Conservation (phyloP, 2,329 filamentous ascomycete species). For the Aphanocladium album region DNA sequence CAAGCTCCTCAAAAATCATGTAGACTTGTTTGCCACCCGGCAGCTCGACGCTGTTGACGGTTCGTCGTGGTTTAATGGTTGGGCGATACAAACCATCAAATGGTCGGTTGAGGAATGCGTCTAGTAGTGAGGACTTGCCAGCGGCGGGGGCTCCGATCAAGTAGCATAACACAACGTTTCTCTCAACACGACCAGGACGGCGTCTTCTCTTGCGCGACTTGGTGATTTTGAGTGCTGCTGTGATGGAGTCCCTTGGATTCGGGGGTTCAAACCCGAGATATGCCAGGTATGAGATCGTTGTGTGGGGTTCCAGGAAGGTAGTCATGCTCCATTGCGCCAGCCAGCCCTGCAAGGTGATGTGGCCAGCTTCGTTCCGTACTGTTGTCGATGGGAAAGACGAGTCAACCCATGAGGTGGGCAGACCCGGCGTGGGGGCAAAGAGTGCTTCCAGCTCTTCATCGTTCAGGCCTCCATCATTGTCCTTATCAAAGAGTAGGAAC, state of each 20-base stretch:
- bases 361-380: constrained; percentile 88
- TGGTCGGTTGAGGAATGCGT: constrained; percentile 84
- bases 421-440: constrained; percentile 87
- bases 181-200: constrained; percentile 78
- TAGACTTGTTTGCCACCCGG: constrained; percentile 97
- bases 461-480: constrained; percentile 93
- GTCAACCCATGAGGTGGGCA: constrained; percentile 82
- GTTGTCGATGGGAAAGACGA: constrained; percentile 89
- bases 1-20: constrained; percentile 89
- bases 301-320: constrained; percentile 92
- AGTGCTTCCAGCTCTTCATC: constrained; percentile 77
- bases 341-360: constrained; percentile 96
- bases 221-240: constrained; percentile 84
- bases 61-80: constrained; percentile 89
- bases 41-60: constrained; percentile 94
- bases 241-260: constrained; percentile 69
- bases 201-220: constrained; percentile 83
- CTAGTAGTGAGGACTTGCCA: constrained; percentile 86
- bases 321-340: constrained; percentile 99
- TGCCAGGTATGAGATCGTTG: constrained; percentile 89
- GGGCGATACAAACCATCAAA: constrained; percentile 82
- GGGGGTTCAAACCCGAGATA: constrained; percentile 90
- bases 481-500: constrained; percentile 91
- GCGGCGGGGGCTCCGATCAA: constrained; percentile 79
- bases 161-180: constrained; percentile 92